phyloP scores from a whole-genome alignment of 345 rosid species.

The Eucalyptus marginata region DNA sequence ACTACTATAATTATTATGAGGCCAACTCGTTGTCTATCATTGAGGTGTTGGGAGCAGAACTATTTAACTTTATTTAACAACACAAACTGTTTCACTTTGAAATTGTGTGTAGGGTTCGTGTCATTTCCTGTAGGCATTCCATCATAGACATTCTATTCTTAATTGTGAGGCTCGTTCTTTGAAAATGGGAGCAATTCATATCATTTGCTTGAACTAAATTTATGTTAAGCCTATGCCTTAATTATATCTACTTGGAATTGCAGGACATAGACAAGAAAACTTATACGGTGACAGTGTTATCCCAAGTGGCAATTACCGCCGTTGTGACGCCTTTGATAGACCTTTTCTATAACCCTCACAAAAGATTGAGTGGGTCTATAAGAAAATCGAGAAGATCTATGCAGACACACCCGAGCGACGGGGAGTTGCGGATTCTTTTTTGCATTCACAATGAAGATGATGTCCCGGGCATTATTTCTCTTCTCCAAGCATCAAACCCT shows the following conservation, averaged over 20 bases:
- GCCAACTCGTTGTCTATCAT: neutral
- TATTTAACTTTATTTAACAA: neutral
- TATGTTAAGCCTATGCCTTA: neutral
- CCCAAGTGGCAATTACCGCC: slow-evolving; percentile 1
- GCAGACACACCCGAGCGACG: neutral
- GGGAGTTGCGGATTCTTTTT: slow-evolving; percentile 5
- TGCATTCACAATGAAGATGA: slow-evolving; percentile 15
- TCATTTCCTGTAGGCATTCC: neutral
- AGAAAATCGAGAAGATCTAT: neutral
- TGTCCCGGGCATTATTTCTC: slow-evolving; percentile 5
- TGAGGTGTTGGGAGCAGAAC: neutral
- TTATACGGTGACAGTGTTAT: neutral
- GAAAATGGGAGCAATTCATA: neutral
- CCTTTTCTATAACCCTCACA: slow-evolving; percentile 1
- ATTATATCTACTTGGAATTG: neutral
- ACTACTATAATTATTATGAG: neutral
- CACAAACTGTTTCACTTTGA: neutral
- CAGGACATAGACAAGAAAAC: neutral
- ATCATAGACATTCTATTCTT: neutral
- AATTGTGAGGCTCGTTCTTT: neutral
- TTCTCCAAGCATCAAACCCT: slow-evolving; percentile 13
- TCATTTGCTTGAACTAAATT: neutral
- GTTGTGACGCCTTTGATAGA: neutral
- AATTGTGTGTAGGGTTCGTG: neutral
- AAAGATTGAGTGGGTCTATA: neutral